Conservation (phyloP, 2,329 filamentous ascomycete species). For the Neopestalotiopsis sp. region DNA sequence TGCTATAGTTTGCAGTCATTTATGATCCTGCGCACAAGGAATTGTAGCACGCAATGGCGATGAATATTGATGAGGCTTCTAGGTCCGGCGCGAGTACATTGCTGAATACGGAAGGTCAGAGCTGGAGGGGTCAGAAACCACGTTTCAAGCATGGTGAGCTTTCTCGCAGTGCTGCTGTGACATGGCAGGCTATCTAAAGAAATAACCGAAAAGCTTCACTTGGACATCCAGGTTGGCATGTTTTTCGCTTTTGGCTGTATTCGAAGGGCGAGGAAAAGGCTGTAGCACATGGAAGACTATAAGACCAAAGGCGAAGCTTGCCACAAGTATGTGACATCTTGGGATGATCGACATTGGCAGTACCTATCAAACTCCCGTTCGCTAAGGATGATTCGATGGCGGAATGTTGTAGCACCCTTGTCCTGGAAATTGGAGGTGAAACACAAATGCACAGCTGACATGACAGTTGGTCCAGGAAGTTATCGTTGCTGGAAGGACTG, state of each 20-base stretch:
- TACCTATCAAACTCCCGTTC: too few species aligned
- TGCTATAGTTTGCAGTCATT: background rate
- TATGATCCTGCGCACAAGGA: background rate
- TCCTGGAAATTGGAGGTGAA: constrained; percentile 2
- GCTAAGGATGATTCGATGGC: background rate
- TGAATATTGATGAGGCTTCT: background rate
- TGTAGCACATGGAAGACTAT: background rate
- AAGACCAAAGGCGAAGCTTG: constrained; percentile 7
- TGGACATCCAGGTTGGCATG: constrained; percentile 5
- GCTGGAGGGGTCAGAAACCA: background rate
- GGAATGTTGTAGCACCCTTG: background rate
- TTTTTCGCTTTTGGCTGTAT: background rate
- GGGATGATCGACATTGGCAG: background rate
- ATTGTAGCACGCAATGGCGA: background rate
- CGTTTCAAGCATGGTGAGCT: constrained; percentile 4
- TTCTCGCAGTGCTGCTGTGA: background rate
- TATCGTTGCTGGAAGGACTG: constrained; percentile 2
- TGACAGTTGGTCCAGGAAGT: background rate
- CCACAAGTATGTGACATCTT: background rate
- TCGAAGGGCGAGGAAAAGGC: background rate
- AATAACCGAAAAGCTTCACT: background rate
- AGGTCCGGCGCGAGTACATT: constrained; percentile 7
- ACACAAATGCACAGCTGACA: constrained; percentile 3
- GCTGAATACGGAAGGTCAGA: constrained; percentile 12
- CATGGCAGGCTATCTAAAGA: background rate